phyloP scores from a whole-genome alignment of 176 grass and related monocot genomes.

The Oryza rufipogon region DNA sequence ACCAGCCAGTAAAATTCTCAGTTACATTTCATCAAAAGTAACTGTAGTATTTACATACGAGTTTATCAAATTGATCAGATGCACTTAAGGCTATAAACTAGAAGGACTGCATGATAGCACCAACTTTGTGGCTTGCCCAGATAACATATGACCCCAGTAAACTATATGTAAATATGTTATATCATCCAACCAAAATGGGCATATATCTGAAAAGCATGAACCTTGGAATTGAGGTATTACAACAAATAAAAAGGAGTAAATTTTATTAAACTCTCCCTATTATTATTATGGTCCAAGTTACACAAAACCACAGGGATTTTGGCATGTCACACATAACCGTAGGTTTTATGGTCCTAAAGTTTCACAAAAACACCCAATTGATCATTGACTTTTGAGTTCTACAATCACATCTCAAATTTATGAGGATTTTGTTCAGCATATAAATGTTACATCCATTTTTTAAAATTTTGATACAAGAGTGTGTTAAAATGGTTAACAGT shows the following conservation, averaged over 20 bases:
- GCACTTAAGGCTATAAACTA: slow-evolving; percentile 19
- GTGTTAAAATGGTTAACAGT: too few species aligned
- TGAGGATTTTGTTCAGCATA: too few species aligned
- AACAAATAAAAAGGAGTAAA: background rate
- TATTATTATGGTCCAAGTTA: too few species aligned
- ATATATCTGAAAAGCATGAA: background rate
- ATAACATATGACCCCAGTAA: background rate
- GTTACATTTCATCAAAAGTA: background rate
- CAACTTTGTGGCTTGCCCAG: background rate
- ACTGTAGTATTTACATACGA: background rate
- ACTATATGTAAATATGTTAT: background rate
- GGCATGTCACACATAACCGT: too few species aligned
- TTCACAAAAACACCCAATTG: too few species aligned
- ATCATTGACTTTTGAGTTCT: too few species aligned
- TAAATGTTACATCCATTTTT: too few species aligned
- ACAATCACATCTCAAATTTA: too few species aligned
- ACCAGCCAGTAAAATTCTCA: background rate
- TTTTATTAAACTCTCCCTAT: too few species aligned
- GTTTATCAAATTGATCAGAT: slow-evolving; percentile 18
- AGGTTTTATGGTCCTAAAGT: too few species aligned
- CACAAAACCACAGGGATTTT: too few species aligned
- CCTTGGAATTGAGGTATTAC: background rate
- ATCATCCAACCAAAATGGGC: background rate
- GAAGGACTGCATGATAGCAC: background rate
- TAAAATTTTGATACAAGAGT: too few species aligned